Base-by-base conservation (phyloP, 148 eudicot species). In the Spergularia marina region DNA sequence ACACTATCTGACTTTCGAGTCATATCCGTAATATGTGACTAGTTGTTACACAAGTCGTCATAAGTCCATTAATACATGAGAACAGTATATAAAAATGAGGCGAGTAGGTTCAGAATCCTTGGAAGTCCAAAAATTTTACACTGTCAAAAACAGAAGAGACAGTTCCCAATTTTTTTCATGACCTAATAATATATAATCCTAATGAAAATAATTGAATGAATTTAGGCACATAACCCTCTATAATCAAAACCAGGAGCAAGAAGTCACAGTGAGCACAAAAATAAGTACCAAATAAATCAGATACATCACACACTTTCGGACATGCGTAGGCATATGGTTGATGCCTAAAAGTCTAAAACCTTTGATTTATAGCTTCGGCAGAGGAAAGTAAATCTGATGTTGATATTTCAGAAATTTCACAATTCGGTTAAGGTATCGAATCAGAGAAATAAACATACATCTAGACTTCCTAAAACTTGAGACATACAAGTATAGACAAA, bases 1-100 rank as follows among this genome's bases (percentile, higher is more conserved):
- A 41, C 20, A 67, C 3, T 17, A 16, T 40, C 20, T 44, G 58
- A 49, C 73, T 44, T 4, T 44, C 49, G 44, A 7, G 6, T 41
- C 44, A 76, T 40, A 62, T 68, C 52, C 76, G 12, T 53, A 62
- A 74, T 17, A 55, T 52, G 65, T 53, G 77, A 64, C 70, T 44
- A 1, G 49, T 6, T 44, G 7, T 9, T 44, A 44, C 9, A 44
- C 49, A 44, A 9, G 49, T 44, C 5, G 9, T 44, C 49, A 44
- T 44, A 44, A 44, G 49, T 44, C 7, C 9, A 44, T 6, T 44
- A 44, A 44, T 9, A 44, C 10, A 44, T 44, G 7, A 6, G 10
- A 44, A 44, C 3, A 44, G 7, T 44, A 6, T 4, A 44, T 9
- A 44, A 44, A 6, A 44, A 9, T 44, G 36, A 44, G 49, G 49